Base-by-base conservation (phyloP, 768 basidiomycete species). In the Strobilomyces confusus region DNA sequence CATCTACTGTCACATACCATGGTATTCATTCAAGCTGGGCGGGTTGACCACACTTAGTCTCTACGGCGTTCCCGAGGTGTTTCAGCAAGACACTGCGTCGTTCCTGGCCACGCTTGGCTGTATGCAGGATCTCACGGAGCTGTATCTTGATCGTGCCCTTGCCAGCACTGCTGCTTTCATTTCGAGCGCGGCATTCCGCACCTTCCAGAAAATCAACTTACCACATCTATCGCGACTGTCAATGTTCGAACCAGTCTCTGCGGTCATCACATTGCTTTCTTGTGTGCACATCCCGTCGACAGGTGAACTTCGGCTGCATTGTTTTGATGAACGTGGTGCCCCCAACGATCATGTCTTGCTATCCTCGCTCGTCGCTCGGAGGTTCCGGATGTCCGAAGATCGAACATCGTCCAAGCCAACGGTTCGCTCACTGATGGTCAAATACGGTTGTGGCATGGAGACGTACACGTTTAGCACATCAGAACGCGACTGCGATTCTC, bases 11-110 rank as follows among this genome's bases (percentile, higher is more conserved):
- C 29, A 17, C 1, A 1, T 46, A 19, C 38, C 38, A 11, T 52
- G 44, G 54, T 17, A 47, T 29, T 36, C 33, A 2, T 19, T 56
- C 30, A 22, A 13, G 40, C 40, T 44, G 22, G 46, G 45, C 34
- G 61, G 64, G 37, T 70, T 80, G 15, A 70, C 68, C 3, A 64
- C 66, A 44, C 66, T 80, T 22, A 64, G 63, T 37, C 58, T 79
- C 2, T 53, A 62, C 19, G 30, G 63, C 46, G 46, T 71, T 5
- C 49, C 66, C 26, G 19, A 9, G 5, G 25, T 42, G 17, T 51
- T 61, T 15, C 66, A 67, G n/a, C 72, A 71, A 1, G 55, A 65
- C 15, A 61, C 63, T 19, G 50, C 46, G 5, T 65, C 72, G 38
- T 56, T 79, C 12, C 44, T 73, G 7, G 52, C 63, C 19, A 63